Percentiles rank a stretch among this genome's conserved stretches.
phyloP scores from a whole-genome alignment of 2,329 filamentous ascomycete species.

The Neofusicoccum kwambonambiense region DNA sequence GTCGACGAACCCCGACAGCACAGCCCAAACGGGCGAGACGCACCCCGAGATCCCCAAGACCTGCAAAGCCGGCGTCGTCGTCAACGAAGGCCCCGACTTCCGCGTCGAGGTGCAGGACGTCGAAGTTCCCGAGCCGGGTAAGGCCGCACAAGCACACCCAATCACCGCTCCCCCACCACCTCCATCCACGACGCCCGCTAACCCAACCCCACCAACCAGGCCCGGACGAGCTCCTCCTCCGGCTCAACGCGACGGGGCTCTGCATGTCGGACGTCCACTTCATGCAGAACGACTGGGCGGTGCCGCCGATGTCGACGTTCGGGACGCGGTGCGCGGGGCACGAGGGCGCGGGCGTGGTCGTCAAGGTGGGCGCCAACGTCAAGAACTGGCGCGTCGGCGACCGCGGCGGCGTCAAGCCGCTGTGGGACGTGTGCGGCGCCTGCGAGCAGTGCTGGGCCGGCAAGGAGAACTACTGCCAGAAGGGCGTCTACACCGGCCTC shows the following conservation, averaged over 20 bases:
- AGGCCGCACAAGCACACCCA: not conserved
- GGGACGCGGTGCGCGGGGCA: conserved; percentile 52
- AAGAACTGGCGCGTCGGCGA: conserved; percentile 53
- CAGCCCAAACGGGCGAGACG: not conserved
- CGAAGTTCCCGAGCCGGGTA: conserved; percentile 49
- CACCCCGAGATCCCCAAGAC: conserved; percentile 46
- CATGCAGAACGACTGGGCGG: conserved; percentile 55
- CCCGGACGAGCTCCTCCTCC: conserved; percentile 56
- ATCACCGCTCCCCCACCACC: not conserved
- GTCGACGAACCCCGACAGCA: conserved; percentile 7
- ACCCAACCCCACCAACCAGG: conserved; percentile 30
- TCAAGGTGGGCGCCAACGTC: conserved; percentile 55
- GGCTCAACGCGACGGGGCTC: conserved; percentile 58
- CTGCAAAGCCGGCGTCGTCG: conserved; percentile 54
- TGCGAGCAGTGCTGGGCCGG: conserved; percentile 53
- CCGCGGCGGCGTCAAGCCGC: conserved; percentile 53
- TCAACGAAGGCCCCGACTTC: conserved; percentile 53
- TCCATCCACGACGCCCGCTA: not conserved
- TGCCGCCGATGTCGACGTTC: conserved; percentile 38
- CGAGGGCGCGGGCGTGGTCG: conserved; percentile 59
- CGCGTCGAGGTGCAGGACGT: conserved; percentile 48
- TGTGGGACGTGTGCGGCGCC: conserved; percentile 52
- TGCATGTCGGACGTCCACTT: conserved; percentile 59
- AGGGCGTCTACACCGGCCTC: conserved; percentile 48
- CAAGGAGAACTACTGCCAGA: conserved; percentile 54